phyloP scores from a whole-genome alignment of 805 yeast genomes.

The Candida xyloterini region DNA sequence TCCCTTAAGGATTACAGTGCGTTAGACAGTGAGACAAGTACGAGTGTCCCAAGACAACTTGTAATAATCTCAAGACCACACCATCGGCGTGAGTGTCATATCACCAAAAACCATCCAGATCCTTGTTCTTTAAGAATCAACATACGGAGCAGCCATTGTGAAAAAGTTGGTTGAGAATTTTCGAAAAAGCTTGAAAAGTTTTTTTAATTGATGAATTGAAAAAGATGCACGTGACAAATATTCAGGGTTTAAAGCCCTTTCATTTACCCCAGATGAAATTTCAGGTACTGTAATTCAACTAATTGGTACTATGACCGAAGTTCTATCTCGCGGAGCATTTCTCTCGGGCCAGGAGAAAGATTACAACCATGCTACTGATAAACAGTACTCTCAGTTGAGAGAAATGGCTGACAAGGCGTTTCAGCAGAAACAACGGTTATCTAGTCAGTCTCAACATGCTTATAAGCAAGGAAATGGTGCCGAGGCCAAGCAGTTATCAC shows the following conservation, averaged over 20 bases:
- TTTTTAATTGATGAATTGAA: not conserved
- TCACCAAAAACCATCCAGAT: constrained; percentile 9
- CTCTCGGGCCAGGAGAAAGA: constrained; percentile 36
- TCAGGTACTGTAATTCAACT: not conserved
- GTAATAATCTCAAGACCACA: constrained; percentile 35
- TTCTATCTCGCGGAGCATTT: constrained; percentile 26
- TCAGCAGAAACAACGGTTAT: constrained; percentile 50
- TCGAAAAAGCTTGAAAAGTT: constrained; percentile 3
- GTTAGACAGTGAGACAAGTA: constrained; percentile 31
- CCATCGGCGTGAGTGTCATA: constrained; percentile 16
- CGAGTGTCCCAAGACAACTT: constrained; percentile 27
- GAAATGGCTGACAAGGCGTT: constrained; percentile 66
- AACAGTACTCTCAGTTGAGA: constrained; percentile 61
- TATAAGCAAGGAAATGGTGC: constrained; percentile 70
- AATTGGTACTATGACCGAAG: constrained; percentile 26
- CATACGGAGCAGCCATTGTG: constrained; percentile 33
- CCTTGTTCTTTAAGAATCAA: constrained; percentile 12
- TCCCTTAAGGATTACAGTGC: constrained; percentile 30
- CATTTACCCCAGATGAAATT: constrained; percentile 4
- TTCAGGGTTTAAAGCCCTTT: not conserved
- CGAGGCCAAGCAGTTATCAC: constrained; percentile 70
- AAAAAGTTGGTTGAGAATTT: constrained; percentile 9
- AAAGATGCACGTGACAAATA: constrained; percentile 1
- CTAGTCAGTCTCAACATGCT: constrained; percentile 73
- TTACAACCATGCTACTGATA: constrained; percentile 72